These are phyloP conservation scores for Talaromyces wortmannii DNA, from an alignment of 495 filamentous ascomycete species.

Conservation along the genomic window DNA sequence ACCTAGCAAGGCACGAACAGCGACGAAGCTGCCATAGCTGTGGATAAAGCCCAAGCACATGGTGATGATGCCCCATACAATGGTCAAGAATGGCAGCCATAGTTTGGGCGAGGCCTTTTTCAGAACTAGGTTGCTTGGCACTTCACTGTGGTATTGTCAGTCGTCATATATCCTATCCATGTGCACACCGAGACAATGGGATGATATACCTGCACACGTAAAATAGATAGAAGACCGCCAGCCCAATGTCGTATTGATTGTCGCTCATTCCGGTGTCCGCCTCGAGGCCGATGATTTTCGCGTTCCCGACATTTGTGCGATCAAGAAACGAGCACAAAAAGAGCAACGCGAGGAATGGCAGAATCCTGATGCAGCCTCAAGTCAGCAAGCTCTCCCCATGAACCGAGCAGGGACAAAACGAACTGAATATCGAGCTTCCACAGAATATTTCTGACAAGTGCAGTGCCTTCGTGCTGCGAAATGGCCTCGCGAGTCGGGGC, in stretches of 20 bases:
- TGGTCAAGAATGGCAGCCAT: slow-evolving; percentile 65
- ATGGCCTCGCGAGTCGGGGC: neutral
- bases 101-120: slow-evolving; percentile 43
- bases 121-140: slow-evolving; percentile 36
- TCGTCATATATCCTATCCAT: neutral
- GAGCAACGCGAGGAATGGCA: slow-evolving; percentile 54
- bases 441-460: slow-evolving; percentile 27
- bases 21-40: slow-evolving; percentile 47
- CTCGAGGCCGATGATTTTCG: slow-evolving; percentile 53
- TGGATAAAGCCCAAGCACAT: slow-evolving; percentile 44
- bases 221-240: slow-evolving; percentile 54
- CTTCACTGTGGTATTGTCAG: slow-evolving; percentile 17
- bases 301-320: slow-evolving; percentile 59
- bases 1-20: slow-evolving; percentile 51
- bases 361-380: slow-evolving; percentile 28
- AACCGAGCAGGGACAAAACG: neutral
- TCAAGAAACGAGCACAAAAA: slow-evolving; percentile 45
- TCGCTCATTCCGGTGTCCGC: slow-evolving; percentile 47
- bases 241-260: slow-evolving; percentile 61
- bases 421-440: slow-evolving; percentile 50
- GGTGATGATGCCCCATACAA: slow-evolving; percentile 52
- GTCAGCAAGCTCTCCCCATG: neutral
- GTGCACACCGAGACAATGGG: neutral
- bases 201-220: slow-evolving; percentile 44
- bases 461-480: neutral